Evolutionary conservation across 116 monocot species (phyloP), one percentile per base, ranked within the genome.

Genomic region (Papilionanthe hybrid): DNA sequence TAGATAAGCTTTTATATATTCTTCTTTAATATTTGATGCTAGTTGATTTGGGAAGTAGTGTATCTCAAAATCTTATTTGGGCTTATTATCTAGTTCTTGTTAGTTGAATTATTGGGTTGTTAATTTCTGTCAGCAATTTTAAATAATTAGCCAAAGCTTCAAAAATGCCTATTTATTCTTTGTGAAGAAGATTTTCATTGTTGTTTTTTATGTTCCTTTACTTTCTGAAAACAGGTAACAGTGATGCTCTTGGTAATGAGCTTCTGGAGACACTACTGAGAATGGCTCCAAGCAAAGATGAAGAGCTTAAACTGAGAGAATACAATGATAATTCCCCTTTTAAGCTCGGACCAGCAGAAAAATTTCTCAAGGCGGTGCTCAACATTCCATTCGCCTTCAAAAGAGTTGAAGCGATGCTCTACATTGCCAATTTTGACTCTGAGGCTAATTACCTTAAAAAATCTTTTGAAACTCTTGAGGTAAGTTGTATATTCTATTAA

Each of bases 321-420:
- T 83, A 88, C 84, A 88, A 69, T 75, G 92, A 92, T 77, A 89
- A 87, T 50, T 86, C 87, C 29, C 86, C 87, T n/a, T 83, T 84
- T 76, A 92, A 91, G 79, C 87, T 94, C 23, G 89, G 87, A 43
- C 83, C 91, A 19, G 91, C 97, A 11, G 94, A 97, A 81, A 81
- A 67, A 30, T 97, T 97, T 77, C 86, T 97, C 56, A 94, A 89
- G 85, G 92, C 91, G 58, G 60, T 94, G 58, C 86, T 94, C 42
- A 87, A 88, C 78, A 86, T 92, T 69, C 94, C 94, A 73, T 97
- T 97, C 78, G 94, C 94, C 55, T 97, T 97, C 74, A 92, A 94
- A 73, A 87, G 97, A 77, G 84, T 97, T 9, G 96, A 94, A 23
- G 91, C 97, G 1, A 89, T 97, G 92, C 92, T 89, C 48, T 94